Evolutionary conservation across 108 stramenopile species (phyloP), one percentile per base, ranked within the genome.

Genomic region (Pseudonitzschia delicatissima): DNA sequence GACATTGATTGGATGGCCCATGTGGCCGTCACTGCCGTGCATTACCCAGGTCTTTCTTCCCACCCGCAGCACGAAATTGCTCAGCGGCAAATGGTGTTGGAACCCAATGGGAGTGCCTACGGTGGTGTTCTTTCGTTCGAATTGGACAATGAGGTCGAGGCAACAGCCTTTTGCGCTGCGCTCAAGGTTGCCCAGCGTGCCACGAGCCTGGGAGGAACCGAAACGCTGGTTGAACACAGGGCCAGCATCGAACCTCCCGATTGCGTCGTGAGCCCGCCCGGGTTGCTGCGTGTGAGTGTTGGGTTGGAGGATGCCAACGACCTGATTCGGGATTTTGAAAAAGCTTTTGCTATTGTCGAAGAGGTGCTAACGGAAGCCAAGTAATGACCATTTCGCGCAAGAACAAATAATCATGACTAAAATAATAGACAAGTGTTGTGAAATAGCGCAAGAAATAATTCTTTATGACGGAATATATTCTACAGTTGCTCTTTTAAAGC

Each of bases 171-270:
- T 45, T 86, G 93, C 2, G 92, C 74, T 6, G 82, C 90, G 3
- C 68, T 95, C 32, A 65, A 73, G 53, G 68, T 87, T 4, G 81
- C 95, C 21, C 68, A 65, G 13, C 79, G 95, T 33, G 98, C 96
- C 23, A 97, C 96, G 20, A 93, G 91, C 70, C 73, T 98, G 26
- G 98, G 98, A n/a, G 98, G 96, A 31, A 96, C 96, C 8, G 98
- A 98, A 78, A 92, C 95, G 2, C 70, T 98, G 26, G 87, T 96
- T 34, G 96, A 97, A 72, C 92, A 94, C 64, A 74, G 96, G 32
- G 90, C 93, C 1, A 87, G 92, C 44, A 97, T 98, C 34, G 98
- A 95, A 69, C 91, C 93, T 31, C 80, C 83, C 7, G 87, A 69
- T 23, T 50, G 84, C 20, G 57, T 75, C 31, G 75, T 68, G 5